Evolutionary conservation across 345 rosid species (phyloP).

Genomic region (Geranium brycei): DNA sequence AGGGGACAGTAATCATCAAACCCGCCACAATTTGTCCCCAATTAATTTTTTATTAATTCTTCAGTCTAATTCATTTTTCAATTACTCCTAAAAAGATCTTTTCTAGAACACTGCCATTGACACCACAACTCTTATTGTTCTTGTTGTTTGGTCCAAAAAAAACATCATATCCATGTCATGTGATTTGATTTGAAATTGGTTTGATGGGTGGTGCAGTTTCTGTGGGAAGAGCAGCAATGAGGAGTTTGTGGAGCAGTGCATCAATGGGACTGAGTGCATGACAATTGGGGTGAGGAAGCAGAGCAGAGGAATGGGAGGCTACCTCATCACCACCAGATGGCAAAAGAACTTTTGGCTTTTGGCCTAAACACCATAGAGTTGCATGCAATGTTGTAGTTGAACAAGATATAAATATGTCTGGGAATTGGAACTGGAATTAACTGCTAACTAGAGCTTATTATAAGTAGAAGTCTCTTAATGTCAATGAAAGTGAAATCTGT

Average conservation of each 20-base stretch:
- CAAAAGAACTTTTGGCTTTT: constrained; percentile 96
- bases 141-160: too few relatives aligned
- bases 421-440: background rate
- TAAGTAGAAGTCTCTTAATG: too few relatives aligned
- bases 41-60: too few relatives aligned
- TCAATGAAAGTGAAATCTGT: too few relatives aligned
- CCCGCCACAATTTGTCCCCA: too few relatives aligned
- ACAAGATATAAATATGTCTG: background rate
- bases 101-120: too few relatives aligned
- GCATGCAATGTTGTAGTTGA: background rate
- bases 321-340: constrained; percentile 80
- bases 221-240: constrained; percentile 61
- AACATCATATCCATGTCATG: background rate
- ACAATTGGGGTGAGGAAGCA: constrained; percentile 89
- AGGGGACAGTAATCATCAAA: too few relatives aligned
- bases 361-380: constrained; percentile 26
- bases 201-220: constrained; percentile 30
- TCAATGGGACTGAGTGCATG: constrained; percentile 62
- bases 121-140: too few relatives aligned
- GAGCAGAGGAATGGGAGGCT: constrained; percentile 71
- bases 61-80: too few relatives aligned
- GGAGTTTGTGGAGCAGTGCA: constrained; percentile 71
- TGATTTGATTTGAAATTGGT: background rate
- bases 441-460: background rate
- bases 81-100: too few relatives aligned